Percentiles rank a stretch among this genome's conserved stretches.
These are phyloP conservation scores for Sarcodon sp. DNA, from an alignment of 768 basidiomycete genomes.

Conservation along the genomic window DNA sequence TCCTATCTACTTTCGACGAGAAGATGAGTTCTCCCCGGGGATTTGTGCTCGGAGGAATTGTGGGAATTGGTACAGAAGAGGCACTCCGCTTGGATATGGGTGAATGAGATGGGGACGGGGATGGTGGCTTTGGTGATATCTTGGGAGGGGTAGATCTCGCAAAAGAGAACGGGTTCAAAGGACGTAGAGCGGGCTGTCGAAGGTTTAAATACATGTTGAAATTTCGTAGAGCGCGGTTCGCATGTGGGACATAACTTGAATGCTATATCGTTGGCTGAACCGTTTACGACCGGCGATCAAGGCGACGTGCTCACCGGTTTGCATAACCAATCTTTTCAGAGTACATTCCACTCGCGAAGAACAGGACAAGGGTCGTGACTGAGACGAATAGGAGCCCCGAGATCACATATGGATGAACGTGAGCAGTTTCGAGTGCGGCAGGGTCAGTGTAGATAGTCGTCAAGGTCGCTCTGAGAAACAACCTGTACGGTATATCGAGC, in stretches of 20 bases:
- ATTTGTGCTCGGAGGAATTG: conserved; percentile 83
- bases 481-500: conserved; percentile 48
- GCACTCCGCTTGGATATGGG: conserved; percentile 21
- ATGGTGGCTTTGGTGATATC: conserved; percentile 25
- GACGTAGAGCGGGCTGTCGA: conserved; percentile 60
- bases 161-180: conserved; percentile 44
- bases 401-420: conserved; percentile 61
- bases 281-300: neutral
- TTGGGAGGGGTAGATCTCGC: conserved; percentile 23
- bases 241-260: conserved; percentile 87
- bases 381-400: conserved; percentile 78
- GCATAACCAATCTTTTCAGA: conserved; percentile 94
- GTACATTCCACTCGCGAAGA: conserved; percentile 96
- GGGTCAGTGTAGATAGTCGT: conserved; percentile 33
- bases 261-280: conserved; percentile 1
- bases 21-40: conserved; percentile 97
- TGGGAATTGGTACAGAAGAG: conserved; percentile 40
- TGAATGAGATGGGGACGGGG: conserved; percentile 15
- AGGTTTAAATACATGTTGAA: conserved; percentile 98
- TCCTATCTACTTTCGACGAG: conserved; percentile 70
- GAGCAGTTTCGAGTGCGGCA: conserved; percentile 21
- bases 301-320: conserved; percentile 58
- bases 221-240: conserved; percentile 80
- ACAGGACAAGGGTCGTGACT: conserved; percentile 81
- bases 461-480: conserved; percentile 32